Evolutionary conservation across 108 stramenopile species (phyloP), one percentile per base, ranked within the genome.

Genomic region (Pseudonitzschia pungens): DNA sequence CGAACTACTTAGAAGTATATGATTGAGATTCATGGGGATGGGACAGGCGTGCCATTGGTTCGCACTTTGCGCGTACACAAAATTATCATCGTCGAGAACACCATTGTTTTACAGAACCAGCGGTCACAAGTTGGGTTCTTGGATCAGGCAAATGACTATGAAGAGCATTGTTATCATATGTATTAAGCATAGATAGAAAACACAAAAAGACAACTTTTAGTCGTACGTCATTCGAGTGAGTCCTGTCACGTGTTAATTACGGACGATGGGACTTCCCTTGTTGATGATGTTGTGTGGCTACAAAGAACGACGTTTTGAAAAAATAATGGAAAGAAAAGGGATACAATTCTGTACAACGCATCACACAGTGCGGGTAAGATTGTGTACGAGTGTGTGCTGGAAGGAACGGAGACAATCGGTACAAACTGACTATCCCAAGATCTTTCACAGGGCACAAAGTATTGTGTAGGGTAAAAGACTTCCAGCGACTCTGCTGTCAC

Each of bases 171-270:
- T 48, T 48, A 48, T 48, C 45, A 11, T 48, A 48, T 48, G 18
- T 48, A 48, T 48, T 4, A 1, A 48, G 14, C 5, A 18, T 48
- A 48, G 45, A 11, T 48, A 48, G 14, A 12, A 48, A 10, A 11
- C 2, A 18, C 18, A 48, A 14, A 48, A 48, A 2, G 45, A 10
- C 14, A 48, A 48, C 9, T 48, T 55, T 55, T 55, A 55, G 54
- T 55, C 54, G 54, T 55, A 55, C 54, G 54, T 55, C 54, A 55
- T 12, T 55, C 54, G 54, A 55, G 54, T 55, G 54, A 55, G 54
- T 55, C 24, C 54, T 55, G 54, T 36, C 36, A 6, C 36, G 36
- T 36, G 36, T 36, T 36, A 36, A 48, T 11, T 18, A 12, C 14
- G 14, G 18, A 48, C 10, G 45, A 48, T 48, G 45, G 45, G 45